Evolutionary conservation across 345 rosid species (phyloP).

Genomic region (Camelina laxa): DNA sequence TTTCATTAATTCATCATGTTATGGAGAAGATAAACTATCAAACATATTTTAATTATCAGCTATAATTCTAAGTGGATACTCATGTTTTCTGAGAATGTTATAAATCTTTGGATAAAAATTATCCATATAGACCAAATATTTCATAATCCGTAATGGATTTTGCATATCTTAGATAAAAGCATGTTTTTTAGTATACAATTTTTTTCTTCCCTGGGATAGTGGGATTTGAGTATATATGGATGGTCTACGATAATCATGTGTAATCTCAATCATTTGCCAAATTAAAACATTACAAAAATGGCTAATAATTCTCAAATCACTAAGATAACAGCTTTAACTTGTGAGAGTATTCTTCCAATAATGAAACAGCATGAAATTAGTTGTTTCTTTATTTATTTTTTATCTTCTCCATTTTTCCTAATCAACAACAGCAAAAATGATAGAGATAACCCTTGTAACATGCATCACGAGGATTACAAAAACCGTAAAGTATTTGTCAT

Average conservation of each 20-base stretch:
- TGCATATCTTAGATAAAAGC: conserved; percentile 38
- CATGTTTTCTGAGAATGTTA: background rate
- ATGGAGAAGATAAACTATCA: no score
- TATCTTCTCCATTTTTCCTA: background rate
- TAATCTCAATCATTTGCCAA: conserved; percentile 41
- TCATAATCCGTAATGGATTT: background rate
- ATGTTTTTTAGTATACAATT: conserved; percentile 12
- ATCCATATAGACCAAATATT: background rate
- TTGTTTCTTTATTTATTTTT: conserved; percentile 7
- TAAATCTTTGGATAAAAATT: background rate
- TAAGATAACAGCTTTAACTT: conserved; percentile 37
- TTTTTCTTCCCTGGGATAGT: background rate
- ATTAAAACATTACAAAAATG: conserved; percentile 35
- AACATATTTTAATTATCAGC: no score
- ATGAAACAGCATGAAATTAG: conserved; percentile 37
- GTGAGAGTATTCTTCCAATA: conserved; percentile 34
- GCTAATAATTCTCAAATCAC: conserved; percentile 41
- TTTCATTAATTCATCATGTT: no score
- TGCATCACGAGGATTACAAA: background rate
- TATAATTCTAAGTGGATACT: background rate
- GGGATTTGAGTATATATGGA: conserved; percentile 17
- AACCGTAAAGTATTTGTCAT: conserved; percentile 34
- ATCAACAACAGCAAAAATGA: conserved; percentile 8
- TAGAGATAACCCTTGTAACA: background rate
- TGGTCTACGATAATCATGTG: conserved; percentile 38